Evolutionary conservation across 148 eudicot genomes (phyloP), one percentile per base, ranked within the genome.

Genomic region (Chenopodium suecicum): DNA sequence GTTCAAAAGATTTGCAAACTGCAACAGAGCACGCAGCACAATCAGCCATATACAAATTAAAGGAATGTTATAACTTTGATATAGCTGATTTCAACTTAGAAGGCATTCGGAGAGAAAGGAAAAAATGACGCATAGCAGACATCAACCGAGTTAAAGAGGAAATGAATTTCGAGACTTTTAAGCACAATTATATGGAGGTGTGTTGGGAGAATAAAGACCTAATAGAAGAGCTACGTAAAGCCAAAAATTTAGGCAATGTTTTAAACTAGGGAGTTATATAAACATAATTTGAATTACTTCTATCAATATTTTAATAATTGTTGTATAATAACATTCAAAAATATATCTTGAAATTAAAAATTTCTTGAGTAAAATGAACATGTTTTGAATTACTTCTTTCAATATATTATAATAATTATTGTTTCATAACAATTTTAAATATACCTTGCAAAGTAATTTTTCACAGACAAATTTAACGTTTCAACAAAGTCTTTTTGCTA

Each of bases 51-150:
- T 9, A 8, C 12, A 78, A 78, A 27, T 67, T 67, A 29, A 48
- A 78, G 29, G 63, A 78, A 7, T 10, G 3, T 7, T 10, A 78
- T 16, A 48, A 46, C 1, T 46, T 66, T 9, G 73, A 78, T 23
- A 67, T 78, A 10, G 63, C 62, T 23, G 73, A 78, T 22, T 46
- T 65, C 80, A 65, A 65, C 25, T 16, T 67, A 14, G 23, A 78
- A 5, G 16, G 19, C 1, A 25, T 29, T 41, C 29, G 17, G 13
- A 10, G 1, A 4, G 58, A 66, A 13, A 41, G 73, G 22, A 78
- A 78, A 25, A 68, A 78, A 27, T 41, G 73, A 11, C 62, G 80
- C 19, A 27, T 78, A 44, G 46, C 73, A 78, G 74, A 78, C 50
- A 67, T 78, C 13, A 78, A 78, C 12, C 46, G 46, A 63, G 73